Conservation (phyloP, 1,284 basidiomycete genomes). For the Marasmius sp. region DNA sequence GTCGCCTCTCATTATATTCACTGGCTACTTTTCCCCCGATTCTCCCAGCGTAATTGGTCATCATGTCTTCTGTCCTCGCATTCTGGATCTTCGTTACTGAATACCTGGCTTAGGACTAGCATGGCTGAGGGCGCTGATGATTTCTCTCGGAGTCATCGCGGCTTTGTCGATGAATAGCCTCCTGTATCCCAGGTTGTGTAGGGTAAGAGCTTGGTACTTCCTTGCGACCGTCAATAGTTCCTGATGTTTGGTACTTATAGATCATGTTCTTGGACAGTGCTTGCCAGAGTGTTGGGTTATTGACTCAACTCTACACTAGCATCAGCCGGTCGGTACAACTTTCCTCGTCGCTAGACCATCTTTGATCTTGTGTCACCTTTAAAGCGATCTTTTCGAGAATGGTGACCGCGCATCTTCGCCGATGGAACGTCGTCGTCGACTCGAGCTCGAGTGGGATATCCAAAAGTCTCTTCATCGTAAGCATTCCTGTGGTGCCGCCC, state of each 20-base stretch:
- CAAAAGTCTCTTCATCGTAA: constrained; percentile 38
- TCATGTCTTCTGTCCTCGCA: constrained; percentile 9
- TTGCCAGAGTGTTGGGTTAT: constrained; percentile 37
- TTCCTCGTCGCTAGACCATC: not conserved
- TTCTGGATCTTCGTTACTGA: not conserved
- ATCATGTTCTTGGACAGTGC: constrained; percentile 46
- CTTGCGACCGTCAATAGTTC: not conserved
- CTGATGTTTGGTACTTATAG: constrained; percentile 21
- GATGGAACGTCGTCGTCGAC: constrained; percentile 25
- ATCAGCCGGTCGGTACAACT: constrained; percentile 39
- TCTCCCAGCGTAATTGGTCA: constrained; percentile 31
- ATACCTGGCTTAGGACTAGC: constrained; percentile 34
- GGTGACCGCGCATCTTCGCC: constrained; percentile 26
- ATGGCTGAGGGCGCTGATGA: constrained; percentile 39
- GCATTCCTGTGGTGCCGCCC: not conserved
- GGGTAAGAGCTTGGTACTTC: constrained; percentile 29
- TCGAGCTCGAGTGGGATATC: constrained; percentile 44
- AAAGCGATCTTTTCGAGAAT: constrained; percentile 39
- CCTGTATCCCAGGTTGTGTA: constrained; percentile 48
- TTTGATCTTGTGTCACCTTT: constrained; percentile 2
- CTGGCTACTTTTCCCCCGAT: constrained; percentile 34
- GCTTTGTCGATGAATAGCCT: constrained; percentile 47
- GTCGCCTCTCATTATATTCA: constrained; percentile 44
- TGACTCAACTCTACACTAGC: constrained; percentile 45
- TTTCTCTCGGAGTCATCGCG: constrained; percentile 44